Conservation (phyloP, 2,329 filamentous ascomycete species). For the Bipolaris sorokiniana region DNA sequence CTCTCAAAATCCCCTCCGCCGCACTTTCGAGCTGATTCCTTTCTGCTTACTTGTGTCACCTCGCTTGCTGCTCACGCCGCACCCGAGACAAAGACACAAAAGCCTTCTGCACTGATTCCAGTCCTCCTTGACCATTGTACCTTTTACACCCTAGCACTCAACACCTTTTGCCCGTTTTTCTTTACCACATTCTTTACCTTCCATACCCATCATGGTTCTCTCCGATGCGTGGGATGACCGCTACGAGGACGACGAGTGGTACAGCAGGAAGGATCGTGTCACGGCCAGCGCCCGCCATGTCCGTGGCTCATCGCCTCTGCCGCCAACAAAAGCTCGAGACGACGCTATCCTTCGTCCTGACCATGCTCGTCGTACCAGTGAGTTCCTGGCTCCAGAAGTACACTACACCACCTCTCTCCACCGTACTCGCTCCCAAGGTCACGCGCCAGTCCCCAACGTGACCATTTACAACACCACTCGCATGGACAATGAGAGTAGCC, state of each 20-base stretch:
- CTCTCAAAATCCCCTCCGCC: slow-evolving; percentile 29
- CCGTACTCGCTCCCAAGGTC: slow-evolving; percentile 54
- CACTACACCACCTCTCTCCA: slow-evolving; percentile 46
- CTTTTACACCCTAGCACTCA: not conserved
- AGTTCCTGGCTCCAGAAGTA: slow-evolving; percentile 40
- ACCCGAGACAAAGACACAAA: slow-evolving; percentile 17
- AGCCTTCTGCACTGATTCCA: slow-evolving; percentile 19
- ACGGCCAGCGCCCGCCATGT: slow-evolving; percentile 44
- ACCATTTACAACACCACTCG: slow-evolving; percentile 56
- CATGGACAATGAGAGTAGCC: slow-evolving; percentile 46
- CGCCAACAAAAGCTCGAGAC: slow-evolving; percentile 24
- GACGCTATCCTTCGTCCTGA: slow-evolving; percentile 25
- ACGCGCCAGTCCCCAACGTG: slow-evolving; percentile 52
- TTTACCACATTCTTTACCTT: not conserved
- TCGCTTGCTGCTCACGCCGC: slow-evolving; percentile 22
- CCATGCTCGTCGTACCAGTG: slow-evolving; percentile 35
- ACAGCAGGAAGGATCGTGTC: slow-evolving; percentile 22
- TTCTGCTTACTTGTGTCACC: slow-evolving; percentile 21
- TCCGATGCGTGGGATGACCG: slow-evolving; percentile 38
- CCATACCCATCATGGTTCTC: slow-evolving; percentile 27
- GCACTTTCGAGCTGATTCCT: slow-evolving; percentile 23
- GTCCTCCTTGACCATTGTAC: slow-evolving; percentile 1
- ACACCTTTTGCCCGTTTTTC: not conserved
- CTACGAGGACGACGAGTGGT: slow-evolving; percentile 44
- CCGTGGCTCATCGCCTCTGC: slow-evolving; percentile 18